Conservation (phyloP, 2,329 filamentous ascomycete species). For the Ophiocordyceps sinensis region DNA sequence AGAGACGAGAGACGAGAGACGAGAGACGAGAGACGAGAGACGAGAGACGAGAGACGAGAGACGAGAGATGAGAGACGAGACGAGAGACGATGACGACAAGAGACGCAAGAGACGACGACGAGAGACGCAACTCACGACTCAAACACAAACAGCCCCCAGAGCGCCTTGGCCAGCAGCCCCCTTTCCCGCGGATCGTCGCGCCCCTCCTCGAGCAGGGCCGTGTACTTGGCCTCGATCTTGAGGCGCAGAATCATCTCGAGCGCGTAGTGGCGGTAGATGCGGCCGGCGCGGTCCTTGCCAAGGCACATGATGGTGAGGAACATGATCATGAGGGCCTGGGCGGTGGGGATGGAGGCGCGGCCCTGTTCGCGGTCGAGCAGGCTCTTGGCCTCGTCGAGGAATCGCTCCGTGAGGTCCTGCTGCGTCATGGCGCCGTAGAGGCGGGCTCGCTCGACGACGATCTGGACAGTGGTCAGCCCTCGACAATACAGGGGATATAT, state of each 20-base stretch:
- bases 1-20: no score
- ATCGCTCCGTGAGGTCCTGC: background rate
- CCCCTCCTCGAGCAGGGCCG: background rate
- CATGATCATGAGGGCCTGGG: constrained; percentile 1
- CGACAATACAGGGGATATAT: no score
- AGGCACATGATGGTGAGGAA: background rate
- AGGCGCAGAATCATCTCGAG: constrained; percentile 1
- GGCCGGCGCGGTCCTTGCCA: background rate
- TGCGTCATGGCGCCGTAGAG: background rate
- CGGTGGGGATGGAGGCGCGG: background rate
- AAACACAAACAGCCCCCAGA: background rate
- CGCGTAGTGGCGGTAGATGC: background rate
- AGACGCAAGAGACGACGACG: no score
- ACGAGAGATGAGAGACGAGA: no score
- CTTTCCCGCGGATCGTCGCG: background rate
- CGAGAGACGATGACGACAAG: no score
- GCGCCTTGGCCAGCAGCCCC: background rate
- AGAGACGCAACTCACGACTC: background rate
- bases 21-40: no score
- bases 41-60: no score
- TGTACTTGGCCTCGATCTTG: background rate
- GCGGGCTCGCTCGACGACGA: background rate
- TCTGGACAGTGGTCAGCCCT: background rate
- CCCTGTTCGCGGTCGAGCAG: background rate
- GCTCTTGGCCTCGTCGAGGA: background rate